Conservation (phyloP, 495 filamentous ascomycete genomes). For the Aspergillus carlsbadensis region DNA sequence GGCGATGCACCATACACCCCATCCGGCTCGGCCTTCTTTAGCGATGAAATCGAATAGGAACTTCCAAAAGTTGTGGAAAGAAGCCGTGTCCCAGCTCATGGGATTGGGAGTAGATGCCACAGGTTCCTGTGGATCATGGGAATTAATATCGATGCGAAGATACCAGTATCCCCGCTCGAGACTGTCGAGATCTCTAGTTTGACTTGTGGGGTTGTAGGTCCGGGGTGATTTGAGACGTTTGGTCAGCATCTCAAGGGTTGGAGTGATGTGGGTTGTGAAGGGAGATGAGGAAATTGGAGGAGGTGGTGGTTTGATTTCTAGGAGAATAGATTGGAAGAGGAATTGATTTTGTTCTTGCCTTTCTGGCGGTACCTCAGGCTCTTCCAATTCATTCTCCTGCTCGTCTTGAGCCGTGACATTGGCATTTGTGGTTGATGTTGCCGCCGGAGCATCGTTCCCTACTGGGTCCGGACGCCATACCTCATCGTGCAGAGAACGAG, state of each 20-base stretch:
- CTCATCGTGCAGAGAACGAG: neutral
- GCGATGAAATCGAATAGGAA: slow-evolving; percentile 59
- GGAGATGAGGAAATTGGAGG: slow-evolving; percentile 39
- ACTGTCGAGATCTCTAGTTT: slow-evolving; percentile 48
- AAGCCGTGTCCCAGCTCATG: slow-evolving; percentile 22
- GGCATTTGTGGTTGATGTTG: neutral
- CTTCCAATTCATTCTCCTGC: no score
- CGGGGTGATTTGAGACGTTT: slow-evolving; percentile 46
- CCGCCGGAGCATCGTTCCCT: no score
- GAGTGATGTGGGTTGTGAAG: slow-evolving; percentile 54
- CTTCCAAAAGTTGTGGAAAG: slow-evolving; percentile 55
- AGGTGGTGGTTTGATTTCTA: slow-evolving; percentile 43
- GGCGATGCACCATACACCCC: slow-evolving; percentile 61
- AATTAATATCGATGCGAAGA: slow-evolving; percentile 42
- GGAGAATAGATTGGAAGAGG: neutral
- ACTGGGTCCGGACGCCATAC: no score
- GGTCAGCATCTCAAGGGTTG: slow-evolving; percentile 51
- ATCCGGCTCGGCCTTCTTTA: slow-evolving; percentile 58
- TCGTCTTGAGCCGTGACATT: no score
- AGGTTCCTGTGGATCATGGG: neutral
- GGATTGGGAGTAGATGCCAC: neutral
- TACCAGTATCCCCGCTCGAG: slow-evolving; percentile 72
- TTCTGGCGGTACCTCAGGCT: no score
- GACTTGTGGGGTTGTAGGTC: slow-evolving; percentile 51
- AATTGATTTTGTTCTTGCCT: neutral